phyloP scores from a whole-genome alignment of 2,329 filamentous ascomycete genomes.

The Colletotrichum gigasporum region DNA sequence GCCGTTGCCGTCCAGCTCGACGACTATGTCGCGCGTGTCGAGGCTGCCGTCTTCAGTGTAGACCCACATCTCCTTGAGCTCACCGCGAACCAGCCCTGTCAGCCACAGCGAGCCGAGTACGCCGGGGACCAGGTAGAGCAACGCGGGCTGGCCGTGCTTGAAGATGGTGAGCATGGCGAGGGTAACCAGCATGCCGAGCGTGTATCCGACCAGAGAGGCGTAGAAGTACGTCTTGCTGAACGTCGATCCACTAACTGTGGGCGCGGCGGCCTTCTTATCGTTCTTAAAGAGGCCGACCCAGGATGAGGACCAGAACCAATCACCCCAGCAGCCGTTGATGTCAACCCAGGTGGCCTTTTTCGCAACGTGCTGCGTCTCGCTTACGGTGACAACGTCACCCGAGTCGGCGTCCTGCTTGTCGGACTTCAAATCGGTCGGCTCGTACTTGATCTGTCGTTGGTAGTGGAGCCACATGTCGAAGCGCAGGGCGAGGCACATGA shows the following conservation, averaged over 20 bases:
- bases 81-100: constrained; percentile 76
- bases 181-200: constrained; percentile 80
- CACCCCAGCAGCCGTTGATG: constrained; percentile 81
- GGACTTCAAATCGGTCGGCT: constrained; percentile 46
- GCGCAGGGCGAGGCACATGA: constrained; percentile 87
- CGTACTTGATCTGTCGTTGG: constrained; percentile 68
- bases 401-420: constrained; percentile 42
- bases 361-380: constrained; percentile 50
- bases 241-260: constrained; percentile 49
- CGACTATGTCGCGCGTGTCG: constrained; percentile 63
- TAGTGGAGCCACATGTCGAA: constrained; percentile 92
- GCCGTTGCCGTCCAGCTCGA: constrained; percentile 62
- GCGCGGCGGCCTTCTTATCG: constrained; percentile 36
- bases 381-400: constrained; percentile 45
- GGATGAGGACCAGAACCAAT: constrained; percentile 77
- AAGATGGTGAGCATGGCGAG: constrained; percentile 80
- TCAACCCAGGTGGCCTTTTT: constrained; percentile 59
- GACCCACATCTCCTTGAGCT: constrained; percentile 79
- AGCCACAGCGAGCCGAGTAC: constrained; percentile 80
- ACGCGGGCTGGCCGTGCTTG: constrained; percentile 85
- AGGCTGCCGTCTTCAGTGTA: constrained; percentile 79
- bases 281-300: constrained; percentile 34
- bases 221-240: constrained; percentile 91
- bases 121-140: constrained; percentile 91
- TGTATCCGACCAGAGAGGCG: constrained; percentile 79